Evolutionary conservation across 164 flowering plant genomes (phyloP).

Genomic region (Vitis amurensis): DNA sequence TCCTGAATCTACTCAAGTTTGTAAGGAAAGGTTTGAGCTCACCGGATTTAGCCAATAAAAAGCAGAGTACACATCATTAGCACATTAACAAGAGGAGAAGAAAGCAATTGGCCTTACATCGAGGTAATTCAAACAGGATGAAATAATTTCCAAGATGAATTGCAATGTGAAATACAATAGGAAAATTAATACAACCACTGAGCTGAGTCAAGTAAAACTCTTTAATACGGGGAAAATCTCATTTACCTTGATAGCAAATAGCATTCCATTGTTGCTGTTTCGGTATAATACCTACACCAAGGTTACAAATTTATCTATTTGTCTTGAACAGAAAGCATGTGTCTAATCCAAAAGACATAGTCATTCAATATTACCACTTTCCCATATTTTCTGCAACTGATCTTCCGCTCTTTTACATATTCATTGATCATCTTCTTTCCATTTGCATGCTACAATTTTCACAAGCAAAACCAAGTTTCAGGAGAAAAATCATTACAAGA

Average conservation of each 20-base stretch:
- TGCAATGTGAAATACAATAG: not conserved
- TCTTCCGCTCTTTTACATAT: not conserved
- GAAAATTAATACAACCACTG: not conserved
- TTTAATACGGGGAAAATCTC: not conserved
- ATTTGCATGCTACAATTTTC: not conserved
- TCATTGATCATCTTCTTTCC: conserved; percentile 1
- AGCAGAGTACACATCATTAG: no score
- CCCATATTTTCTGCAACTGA: not conserved
- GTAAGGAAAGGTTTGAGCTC: no score
- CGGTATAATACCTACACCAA: conserved; percentile 1
- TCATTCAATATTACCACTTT: not conserved
- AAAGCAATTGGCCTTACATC: no score
- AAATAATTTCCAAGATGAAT: no score
- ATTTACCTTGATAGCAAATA: not conserved
- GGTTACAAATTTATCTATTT: not conserved
- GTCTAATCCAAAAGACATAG: not conserved
- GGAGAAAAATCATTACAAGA: not conserved
- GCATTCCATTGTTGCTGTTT: not conserved
- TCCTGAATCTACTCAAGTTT: no score
- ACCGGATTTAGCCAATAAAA: no score
- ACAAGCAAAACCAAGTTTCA: not conserved
- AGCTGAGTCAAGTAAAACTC: not conserved
- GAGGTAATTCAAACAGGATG: no score
- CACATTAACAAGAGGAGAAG: no score
- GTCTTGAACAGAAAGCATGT: not conserved